Percentiles rank a stretch among this genome's conserved stretches.
Conservation (phyloP, 1,284 basidiomycete genomes). For the Marasmius fiardii region DNA sequence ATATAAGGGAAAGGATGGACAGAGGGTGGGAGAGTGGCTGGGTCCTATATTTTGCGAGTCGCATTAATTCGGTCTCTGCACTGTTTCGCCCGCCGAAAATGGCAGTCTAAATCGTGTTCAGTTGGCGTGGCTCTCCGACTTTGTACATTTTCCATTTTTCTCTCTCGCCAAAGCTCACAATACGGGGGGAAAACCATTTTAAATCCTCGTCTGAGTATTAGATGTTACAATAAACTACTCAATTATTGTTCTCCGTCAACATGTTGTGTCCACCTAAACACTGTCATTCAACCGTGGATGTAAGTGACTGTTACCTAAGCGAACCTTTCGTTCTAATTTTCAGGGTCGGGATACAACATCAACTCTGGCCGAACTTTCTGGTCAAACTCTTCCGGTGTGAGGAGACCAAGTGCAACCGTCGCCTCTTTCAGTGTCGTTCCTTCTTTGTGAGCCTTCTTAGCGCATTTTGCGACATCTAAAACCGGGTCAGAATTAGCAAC, state of each 20-base stretch:
- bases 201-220: background rate
- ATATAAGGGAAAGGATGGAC: background rate
- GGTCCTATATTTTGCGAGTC: background rate
- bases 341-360: slow-evolving; percentile 73
- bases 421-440: slow-evolving; percentile 96
- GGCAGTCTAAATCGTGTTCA: background rate
- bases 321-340: slow-evolving; percentile 11
- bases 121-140: background rate
- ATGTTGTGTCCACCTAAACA: background rate
- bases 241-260: background rate
- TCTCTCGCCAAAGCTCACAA: too few relatives aligned
- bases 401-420: slow-evolving; percentile 82
- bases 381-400: slow-evolving; percentile 94
- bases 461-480: slow-evolving; percentile 93
- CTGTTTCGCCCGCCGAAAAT: background rate
- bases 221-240: background rate
- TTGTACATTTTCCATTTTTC: background rate
- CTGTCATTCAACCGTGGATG: background rate
- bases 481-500: slow-evolving; percentile 15
- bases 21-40: slow-evolving; percentile 1
- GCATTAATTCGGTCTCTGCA: slow-evolving; percentile 1
- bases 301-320: slow-evolving; percentile 1
- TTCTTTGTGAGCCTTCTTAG: slow-evolving; percentile 99
- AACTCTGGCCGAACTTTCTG: slow-evolving; percentile 92
- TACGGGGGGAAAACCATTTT: background rate